Conservation (phyloP, 2,329 filamentous ascomycete species). For the Thyridium curvatum region DNA sequence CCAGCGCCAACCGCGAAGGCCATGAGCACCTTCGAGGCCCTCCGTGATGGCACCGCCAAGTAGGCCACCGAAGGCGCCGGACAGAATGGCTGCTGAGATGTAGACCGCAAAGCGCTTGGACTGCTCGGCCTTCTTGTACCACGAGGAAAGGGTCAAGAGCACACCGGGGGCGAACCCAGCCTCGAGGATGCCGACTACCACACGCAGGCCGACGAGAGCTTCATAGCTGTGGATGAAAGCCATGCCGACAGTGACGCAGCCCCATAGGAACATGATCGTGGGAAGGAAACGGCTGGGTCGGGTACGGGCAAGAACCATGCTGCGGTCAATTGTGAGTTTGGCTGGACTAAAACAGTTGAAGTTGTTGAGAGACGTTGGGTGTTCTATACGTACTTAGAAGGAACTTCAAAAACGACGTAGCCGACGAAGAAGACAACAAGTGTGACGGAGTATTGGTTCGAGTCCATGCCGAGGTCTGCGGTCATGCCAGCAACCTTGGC, state of each 20-base stretch:
- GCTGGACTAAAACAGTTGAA: no score
- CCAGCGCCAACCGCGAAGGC: constrained; percentile 37
- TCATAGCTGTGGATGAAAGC: constrained; percentile 26
- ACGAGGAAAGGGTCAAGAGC: constrained; percentile 54
- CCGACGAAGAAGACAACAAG: constrained; percentile 58
- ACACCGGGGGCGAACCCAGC: constrained; percentile 52
- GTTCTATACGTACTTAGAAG: constrained; percentile 23
- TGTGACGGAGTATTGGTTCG: constrained; percentile 51
- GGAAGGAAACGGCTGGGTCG: constrained; percentile 30
- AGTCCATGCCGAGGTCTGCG: constrained; percentile 35
- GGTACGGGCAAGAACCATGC: constrained; percentile 33
- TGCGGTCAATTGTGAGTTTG: constrained; percentile 1
- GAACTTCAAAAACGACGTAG: constrained; percentile 45
- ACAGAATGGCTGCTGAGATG: constrained; percentile 61
- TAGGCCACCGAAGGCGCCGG: constrained; percentile 57
- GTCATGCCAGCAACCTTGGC: constrained; percentile 36
- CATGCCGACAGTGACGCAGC: constrained; percentile 29
- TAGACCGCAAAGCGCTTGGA: constrained; percentile 43
- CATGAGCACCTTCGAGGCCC: constrained; percentile 45
- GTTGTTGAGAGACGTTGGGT: no score
- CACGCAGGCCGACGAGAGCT: constrained; percentile 26
- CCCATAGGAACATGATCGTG: constrained; percentile 31
- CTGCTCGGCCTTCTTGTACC: constrained; percentile 41
- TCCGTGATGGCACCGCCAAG: constrained; percentile 51
- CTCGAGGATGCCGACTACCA: constrained; percentile 48